Evolutionary conservation across 495 filamentous ascomycete genomes (phyloP).

Genomic region (Echria macrotheca): DNA sequence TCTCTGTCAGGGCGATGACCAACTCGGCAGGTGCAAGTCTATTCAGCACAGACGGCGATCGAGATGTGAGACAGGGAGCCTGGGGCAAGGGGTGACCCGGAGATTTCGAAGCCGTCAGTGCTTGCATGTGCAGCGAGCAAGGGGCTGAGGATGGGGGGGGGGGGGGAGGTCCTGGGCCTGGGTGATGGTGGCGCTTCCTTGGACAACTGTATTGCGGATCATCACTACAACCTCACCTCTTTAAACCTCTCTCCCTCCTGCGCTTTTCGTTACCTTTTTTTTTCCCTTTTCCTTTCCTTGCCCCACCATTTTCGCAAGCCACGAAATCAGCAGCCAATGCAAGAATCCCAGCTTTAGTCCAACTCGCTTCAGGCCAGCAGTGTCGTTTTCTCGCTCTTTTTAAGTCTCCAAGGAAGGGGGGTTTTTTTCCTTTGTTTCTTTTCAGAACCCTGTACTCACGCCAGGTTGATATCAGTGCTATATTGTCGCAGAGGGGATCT

Average conservation of each 20-base stretch:
- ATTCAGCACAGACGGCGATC: neutral
- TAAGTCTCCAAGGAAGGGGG: slow-evolving; percentile 1
- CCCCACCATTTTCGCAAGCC: neutral
- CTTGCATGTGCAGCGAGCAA: slow-evolving; percentile 5
- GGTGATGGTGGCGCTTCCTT: slow-evolving; percentile 1
- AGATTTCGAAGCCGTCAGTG: slow-evolving; percentile 1
- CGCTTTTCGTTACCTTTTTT: slow-evolving; percentile 2
- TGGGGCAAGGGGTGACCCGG: slow-evolving; percentile 1
- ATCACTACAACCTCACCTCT: neutral
- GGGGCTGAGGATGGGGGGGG: slow-evolving; percentile 3
- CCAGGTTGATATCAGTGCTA: too few relatives aligned
- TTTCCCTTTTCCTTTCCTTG: slow-evolving; percentile 1
- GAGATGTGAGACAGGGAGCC: neutral
- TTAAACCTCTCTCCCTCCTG: neutral
- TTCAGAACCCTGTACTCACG: neutral
- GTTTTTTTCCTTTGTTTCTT: too few relatives aligned
- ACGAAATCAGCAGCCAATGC: neutral
- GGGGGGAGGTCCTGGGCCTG: neutral
- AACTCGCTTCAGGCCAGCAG: slow-evolving; percentile 2
- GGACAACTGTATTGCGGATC: slow-evolving; percentile 2
- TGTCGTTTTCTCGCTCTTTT: neutral
- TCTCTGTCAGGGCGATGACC: neutral
- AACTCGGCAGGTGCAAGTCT: neutral
- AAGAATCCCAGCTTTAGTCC: slow-evolving; percentile 2
- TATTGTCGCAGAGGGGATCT: too few relatives aligned